Evolutionary conservation across 2,329 filamentous ascomycete genomes (phyloP).

Genomic region (Colletotrichum orbiculare): DNA sequence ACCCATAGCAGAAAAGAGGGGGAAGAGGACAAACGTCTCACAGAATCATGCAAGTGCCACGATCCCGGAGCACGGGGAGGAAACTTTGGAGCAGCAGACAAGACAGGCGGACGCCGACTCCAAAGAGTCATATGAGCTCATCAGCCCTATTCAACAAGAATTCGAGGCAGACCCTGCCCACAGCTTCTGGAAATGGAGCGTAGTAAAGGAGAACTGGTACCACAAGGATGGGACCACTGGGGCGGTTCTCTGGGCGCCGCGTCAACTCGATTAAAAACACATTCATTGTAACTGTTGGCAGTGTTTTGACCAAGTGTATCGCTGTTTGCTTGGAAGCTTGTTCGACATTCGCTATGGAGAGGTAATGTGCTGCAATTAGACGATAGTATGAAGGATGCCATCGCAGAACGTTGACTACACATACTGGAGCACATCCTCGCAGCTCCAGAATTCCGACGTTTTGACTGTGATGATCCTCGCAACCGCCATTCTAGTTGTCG

Average conservation of each 20-base stretch:
- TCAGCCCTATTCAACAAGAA: neutral
- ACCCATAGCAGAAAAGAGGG: neutral
- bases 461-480: too few relatives aligned
- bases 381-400: too few relatives aligned
- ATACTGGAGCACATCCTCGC: too few relatives aligned
- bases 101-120: neutral
- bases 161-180: constrained; percentile 12
- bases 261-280: constrained; percentile 4
- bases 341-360: too few relatives aligned
- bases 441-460: too few relatives aligned
- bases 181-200: constrained; percentile 20
- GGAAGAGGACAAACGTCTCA: neutral
- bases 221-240: constrained; percentile 6
- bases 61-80: neutral
- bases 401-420: too few relatives aligned
- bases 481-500: too few relatives aligned
- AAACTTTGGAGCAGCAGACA: neutral
- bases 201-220: constrained; percentile 13
- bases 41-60: neutral
- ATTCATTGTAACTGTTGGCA: neutral
- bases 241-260: constrained; percentile 12
- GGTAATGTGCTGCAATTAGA: too few relatives aligned
- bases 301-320: too few relatives aligned
- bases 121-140: neutral
- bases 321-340: too few relatives aligned